Evolutionary conservation across 176 grass and related monocot genomes (phyloP).

Genomic region (Avena atlantica): DNA sequence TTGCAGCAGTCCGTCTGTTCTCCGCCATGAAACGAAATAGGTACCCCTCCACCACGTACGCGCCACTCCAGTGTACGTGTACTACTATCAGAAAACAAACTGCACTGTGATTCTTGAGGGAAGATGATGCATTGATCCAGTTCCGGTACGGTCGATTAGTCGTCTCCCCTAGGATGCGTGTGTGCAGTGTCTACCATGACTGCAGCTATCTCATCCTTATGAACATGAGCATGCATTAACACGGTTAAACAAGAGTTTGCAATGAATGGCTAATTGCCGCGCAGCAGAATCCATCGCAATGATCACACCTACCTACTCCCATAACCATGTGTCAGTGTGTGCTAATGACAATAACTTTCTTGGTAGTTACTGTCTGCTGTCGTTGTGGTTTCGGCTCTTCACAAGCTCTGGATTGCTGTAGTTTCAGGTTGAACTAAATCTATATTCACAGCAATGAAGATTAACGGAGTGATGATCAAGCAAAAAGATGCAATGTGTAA

Average conservation of each 20-base stretch:
- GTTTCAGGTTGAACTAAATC: no score
- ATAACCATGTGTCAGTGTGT: no score
- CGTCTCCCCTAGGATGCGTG: no score
- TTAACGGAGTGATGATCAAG: neutral
- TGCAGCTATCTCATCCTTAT: neutral
- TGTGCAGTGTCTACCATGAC: no score
- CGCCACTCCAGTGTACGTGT: neutral
- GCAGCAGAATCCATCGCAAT: neutral
- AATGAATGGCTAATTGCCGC: neutral
- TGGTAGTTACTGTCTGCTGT: no score
- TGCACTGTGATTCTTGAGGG: neutral
- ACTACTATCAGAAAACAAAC: neutral
- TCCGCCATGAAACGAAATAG: conserved; percentile 20
- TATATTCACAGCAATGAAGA: no score
- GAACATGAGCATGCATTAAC: neutral
- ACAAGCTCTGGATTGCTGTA: no score
- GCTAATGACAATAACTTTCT: no score
- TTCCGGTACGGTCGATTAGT: neutral
- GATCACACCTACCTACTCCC: neutral
- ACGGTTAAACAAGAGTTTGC: neutral
- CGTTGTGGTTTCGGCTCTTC: no score
- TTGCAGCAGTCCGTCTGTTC: conserved; percentile 23
- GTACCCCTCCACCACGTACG: neutral
- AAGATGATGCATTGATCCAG: neutral
- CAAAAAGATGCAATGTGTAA: neutral